Conservation (phyloP, 2,329 filamentous ascomycete genomes). For the Sclerotinia borealis region DNA sequence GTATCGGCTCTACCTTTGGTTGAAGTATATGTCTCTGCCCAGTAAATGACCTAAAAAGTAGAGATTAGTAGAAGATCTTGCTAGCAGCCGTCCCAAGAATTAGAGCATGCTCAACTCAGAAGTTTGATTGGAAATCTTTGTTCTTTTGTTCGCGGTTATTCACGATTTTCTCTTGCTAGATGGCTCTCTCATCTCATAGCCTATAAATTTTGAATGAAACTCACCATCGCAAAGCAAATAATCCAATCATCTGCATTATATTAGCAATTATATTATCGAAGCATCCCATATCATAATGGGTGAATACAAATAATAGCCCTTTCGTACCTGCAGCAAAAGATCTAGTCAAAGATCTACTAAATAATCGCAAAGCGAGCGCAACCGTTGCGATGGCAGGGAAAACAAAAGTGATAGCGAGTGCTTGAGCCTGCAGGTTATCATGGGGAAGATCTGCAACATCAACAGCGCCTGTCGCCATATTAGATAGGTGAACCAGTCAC, state of each 20-base stretch:
- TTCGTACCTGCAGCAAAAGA: slow-evolving; percentile 1
- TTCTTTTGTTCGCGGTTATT: background rate
- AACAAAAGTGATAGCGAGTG: background rate
- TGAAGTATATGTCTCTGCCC: slow-evolving; percentile 4
- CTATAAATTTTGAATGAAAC: background rate
- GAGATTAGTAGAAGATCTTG: background rate
- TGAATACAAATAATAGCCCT: slow-evolving; percentile 30
- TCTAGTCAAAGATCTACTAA: slow-evolving; percentile 1
- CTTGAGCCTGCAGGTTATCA: background rate
- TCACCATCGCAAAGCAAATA: background rate
- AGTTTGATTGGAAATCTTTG: background rate
- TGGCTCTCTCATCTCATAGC: background rate
- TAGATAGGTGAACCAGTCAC: background rate
- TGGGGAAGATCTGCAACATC: background rate
- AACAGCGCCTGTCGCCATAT: background rate
- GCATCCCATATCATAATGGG: background rate
- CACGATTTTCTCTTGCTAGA: background rate
- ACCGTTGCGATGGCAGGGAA: slow-evolving; percentile 2
- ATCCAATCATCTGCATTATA: background rate
- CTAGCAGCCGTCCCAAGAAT: background rate
- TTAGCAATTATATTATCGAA: background rate
- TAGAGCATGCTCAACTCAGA: background rate
- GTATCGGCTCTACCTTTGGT: background rate
- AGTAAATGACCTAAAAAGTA: background rate
- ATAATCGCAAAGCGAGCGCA: background rate